Percentiles rank a stretch among this genome's conserved stretches.
These are phyloP conservation scores for Sugiyamaella qingdaonensis DNA, from an alignment of 805 yeast genomes.

Conservation along the genomic window DNA sequence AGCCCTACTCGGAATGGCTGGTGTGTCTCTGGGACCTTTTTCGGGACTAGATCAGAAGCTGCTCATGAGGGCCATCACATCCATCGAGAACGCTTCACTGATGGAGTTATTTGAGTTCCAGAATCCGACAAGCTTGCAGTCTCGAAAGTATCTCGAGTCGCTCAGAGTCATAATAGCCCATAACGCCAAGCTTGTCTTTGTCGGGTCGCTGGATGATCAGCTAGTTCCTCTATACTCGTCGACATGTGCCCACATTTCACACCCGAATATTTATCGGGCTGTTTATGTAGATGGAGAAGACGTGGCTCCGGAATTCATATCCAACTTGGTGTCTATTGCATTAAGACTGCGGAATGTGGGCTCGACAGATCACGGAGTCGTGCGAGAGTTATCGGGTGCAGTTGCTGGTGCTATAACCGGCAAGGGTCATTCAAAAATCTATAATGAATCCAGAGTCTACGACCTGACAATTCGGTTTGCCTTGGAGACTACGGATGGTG, in stretches of 20 bases:
- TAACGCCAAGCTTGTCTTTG: conserved; percentile 73
- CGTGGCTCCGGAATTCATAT: conserved; percentile 68
- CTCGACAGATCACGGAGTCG: conserved; percentile 75
- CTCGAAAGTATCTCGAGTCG: conserved; percentile 65
- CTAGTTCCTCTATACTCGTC: conserved; percentile 90
- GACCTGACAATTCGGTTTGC: conserved; percentile 71
- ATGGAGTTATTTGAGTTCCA: conserved; percentile 86
- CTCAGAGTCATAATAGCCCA: conserved; percentile 58
- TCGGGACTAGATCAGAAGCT: conserved; percentile 83
- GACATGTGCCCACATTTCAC: conserved; percentile 71
- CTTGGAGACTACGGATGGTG: conserved; percentile 64
- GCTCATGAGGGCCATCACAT: conserved; percentile 81
- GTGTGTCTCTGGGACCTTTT: conserved; percentile 90
- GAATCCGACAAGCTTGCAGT: conserved; percentile 64
- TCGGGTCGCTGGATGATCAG: conserved; percentile 92
- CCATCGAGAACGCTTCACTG: conserved; percentile 84
- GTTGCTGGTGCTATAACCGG: conserved; percentile 91
- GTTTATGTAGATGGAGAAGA: conserved; percentile 84
- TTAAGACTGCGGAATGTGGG: conserved; percentile 74
- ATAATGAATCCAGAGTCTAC: conserved; percentile 81
- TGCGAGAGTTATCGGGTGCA: conserved; percentile 74
- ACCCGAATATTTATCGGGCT: conserved; percentile 86
- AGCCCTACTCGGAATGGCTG: conserved; percentile 90
- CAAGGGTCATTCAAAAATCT: conserved; percentile 89
- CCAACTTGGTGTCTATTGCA: conserved; percentile 67